Evolutionary conservation across 1,139 yeast species (phyloP).

Genomic region (Candida labiduridarum): DNA sequence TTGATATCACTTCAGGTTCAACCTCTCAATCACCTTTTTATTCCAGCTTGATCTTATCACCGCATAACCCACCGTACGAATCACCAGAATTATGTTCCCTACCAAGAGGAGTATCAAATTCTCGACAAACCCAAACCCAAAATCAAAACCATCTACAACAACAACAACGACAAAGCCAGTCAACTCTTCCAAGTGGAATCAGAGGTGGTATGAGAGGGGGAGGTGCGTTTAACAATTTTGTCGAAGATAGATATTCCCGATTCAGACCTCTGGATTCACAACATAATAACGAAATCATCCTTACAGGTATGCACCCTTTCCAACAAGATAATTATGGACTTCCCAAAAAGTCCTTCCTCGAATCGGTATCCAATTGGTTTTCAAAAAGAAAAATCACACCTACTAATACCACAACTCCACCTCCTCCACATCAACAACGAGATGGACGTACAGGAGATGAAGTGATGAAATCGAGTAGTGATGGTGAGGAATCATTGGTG

Average conservation of each 20-base stretch:
- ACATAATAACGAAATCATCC: constrained; percentile 33
- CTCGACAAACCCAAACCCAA: background rate
- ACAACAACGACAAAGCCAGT: background rate
- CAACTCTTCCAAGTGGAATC: background rate
- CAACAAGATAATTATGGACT: constrained; percentile 22
- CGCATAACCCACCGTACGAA: constrained; percentile 13
- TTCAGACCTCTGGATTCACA: constrained; percentile 56
- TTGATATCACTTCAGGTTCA: constrained; percentile 8
- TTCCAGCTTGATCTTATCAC: constrained; percentile 9
- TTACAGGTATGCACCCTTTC: constrained; percentile 46
- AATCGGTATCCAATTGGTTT: constrained; percentile 16
- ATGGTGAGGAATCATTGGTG: constrained; percentile 2
- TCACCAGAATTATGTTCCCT: constrained; percentile 10
- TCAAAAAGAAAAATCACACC: constrained; percentile 4
- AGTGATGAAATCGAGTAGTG: background rate
- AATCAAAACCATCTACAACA: background rate
- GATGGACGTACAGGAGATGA: background rate
- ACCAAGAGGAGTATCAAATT: background rate
- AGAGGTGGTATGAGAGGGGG: constrained; percentile 11
- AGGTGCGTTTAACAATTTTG: constrained; percentile 38
- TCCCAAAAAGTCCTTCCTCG: constrained; percentile 10
- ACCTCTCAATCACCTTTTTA: constrained; percentile 7
- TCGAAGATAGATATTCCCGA: constrained; percentile 55
- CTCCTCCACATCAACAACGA: background rate
- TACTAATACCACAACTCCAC: background rate